These are phyloP conservation scores for Ciborinia camelliae DNA, from an alignment of 2,329 filamentous ascomycete species.

Conservation along the genomic window DNA sequence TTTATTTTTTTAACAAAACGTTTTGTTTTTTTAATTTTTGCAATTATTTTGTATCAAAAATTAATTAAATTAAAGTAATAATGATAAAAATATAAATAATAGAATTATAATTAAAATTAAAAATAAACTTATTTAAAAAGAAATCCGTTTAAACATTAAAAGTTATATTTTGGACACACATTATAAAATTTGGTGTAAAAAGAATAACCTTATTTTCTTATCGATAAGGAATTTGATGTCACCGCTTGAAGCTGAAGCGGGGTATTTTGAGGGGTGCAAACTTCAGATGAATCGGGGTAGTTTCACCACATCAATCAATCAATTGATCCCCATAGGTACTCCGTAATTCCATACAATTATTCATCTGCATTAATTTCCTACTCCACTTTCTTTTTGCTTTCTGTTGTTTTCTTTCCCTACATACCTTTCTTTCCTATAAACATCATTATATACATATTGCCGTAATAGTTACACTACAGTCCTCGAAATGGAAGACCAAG, in stretches of 20 bases:
- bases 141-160: too few relatives aligned
- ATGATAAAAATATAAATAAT: too few relatives aligned
- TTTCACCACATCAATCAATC: not conserved
- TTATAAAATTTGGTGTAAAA: too few relatives aligned
- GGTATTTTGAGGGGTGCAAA: slow-evolving; percentile 7
- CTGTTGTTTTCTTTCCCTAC: too few relatives aligned
- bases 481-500: slow-evolving; percentile 70
- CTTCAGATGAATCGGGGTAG: not conserved
- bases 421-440: not conserved
- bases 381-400: not conserved
- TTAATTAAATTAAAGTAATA: too few relatives aligned
- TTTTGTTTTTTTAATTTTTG: too few relatives aligned
- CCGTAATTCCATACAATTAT: not conserved
- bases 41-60: too few relatives aligned
- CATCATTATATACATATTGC: not conserved
- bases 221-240: slow-evolving; percentile 6
- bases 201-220: not conserved
- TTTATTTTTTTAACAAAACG: too few relatives aligned
- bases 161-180: too few relatives aligned
- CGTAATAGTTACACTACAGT: not conserved
- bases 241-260: not conserved
- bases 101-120: too few relatives aligned
- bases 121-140: too few relatives aligned
- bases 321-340: not conserved
- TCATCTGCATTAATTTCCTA: not conserved